Base-by-base conservation (phyloP, 495 filamentous ascomycete species). In the Penicillium egyptiacum region DNA sequence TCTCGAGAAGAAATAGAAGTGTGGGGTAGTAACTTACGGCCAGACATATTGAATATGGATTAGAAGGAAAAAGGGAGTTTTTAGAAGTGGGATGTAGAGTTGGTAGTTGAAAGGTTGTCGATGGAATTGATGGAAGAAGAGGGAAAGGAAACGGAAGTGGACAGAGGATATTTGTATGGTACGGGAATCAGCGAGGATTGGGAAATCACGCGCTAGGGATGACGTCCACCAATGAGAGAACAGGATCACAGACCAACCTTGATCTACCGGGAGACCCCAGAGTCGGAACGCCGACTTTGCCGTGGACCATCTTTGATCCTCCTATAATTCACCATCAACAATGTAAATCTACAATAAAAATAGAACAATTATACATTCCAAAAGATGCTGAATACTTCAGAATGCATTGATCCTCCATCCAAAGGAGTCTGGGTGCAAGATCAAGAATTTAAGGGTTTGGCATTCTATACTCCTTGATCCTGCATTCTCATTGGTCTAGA, bases 1-100 rank as follows among this genome's bases (percentile, higher is more conserved):
- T 63, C 54, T 31, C 54, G 46, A 26, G 45, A 52, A 50, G 58
- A 49, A 56, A 33, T 44, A 10, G 42, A 17, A 22, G 37, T 47
- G 28, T 55, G 53, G 58, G 50, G 55, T 53, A 42, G 56, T 55
- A 55, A 86, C 84, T 85, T 75, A 87, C 84, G 84, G 78, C 84
- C 84, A 86, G 84, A 84, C 84, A 87, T 86, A 62, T 70, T 85
- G 79, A 72, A 67, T 63, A 69, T 70, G 61, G 41, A 59, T 65
- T 64, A 59, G 46, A 58, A 63, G 62, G 53, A 51, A 58, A 65
- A 70, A 70, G 65, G 69, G 60, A 61, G 61, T 56, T 58, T 60
- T 54, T 60, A 61, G 59, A 50, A 20, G 45, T 50, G 86, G 66
- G 54, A 57, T 70, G 55, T 60, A 62, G 70, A 66, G 68, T 69